Conservation (phyloP, 2,329 filamentous ascomycete species). For the Ophiostoma quercus region DNA sequence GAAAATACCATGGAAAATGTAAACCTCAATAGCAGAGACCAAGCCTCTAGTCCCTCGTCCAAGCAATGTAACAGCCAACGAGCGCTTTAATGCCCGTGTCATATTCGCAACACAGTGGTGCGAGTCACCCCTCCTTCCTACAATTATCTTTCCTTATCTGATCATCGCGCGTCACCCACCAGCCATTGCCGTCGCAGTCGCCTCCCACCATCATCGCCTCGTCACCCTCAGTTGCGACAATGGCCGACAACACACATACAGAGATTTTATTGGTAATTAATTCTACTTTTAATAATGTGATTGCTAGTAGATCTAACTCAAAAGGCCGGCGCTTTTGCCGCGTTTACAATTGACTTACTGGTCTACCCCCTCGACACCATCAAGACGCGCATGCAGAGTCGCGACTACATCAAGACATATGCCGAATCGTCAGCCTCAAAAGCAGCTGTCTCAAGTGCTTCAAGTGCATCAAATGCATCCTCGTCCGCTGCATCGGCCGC, state of each 20-base stretch:
- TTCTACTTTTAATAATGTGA: background rate
- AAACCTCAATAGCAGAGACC: background rate
- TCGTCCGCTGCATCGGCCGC: slow-evolving; percentile 10
- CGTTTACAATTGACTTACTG: slow-evolving; percentile 78
- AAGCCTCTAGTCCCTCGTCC: background rate
- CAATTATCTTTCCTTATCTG: slow-evolving; percentile 13
- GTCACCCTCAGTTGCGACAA: background rate
- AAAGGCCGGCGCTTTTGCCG: slow-evolving; percentile 77
- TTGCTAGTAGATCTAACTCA: background rate
- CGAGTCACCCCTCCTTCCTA: background rate
- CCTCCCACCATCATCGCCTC: background rate
- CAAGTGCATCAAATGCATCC: background rate
- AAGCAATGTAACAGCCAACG: background rate
- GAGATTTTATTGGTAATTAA: background rate
- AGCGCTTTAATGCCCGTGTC: background rate
- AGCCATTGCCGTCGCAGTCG: background rate
- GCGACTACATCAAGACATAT: slow-evolving; percentile 63
- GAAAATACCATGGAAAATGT: background rate
- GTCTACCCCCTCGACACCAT: slow-evolving; percentile 86
- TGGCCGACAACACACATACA: slow-evolving; percentile 10
- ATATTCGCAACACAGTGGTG: background rate
- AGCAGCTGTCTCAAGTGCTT: background rate
- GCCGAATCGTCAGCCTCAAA: slow-evolving; percentile 10
- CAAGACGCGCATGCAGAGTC: slow-evolving; percentile 79
- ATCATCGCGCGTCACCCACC: slow-evolving; percentile 8